phyloP scores from a whole-genome alignment of 78 protist genomes.

The Dictyostelium intermedium region DNA sequence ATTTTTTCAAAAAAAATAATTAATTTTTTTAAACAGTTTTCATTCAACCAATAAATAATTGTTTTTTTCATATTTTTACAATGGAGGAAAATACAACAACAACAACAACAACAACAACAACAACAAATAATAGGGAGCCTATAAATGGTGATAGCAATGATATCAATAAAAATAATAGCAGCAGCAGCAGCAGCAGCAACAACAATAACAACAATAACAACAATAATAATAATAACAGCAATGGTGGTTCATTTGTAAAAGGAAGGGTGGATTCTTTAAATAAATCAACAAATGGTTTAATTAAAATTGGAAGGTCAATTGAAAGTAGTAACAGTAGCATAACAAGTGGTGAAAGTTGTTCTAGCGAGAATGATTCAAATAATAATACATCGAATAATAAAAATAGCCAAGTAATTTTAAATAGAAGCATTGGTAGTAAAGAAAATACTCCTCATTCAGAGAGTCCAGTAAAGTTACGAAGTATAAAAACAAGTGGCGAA shows the following conservation, averaged over 20 bases:
- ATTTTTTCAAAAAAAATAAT: not conserved
- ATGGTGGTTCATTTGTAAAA: conserved; percentile 15
- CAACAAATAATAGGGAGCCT: too few species aligned
- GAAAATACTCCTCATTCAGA: not conserved
- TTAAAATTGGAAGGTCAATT: not conserved
- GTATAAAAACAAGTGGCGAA: not conserved
- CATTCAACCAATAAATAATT: too few species aligned
- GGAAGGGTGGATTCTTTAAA: conserved; percentile 1
- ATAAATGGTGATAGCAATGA: too few species aligned
- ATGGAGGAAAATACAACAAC: not conserved
- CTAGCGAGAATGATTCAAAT: not conserved
- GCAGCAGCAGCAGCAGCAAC: not conserved
- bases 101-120: too few species aligned
- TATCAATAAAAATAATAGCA: not conserved
- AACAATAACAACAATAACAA: too few species aligned
- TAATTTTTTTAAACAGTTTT: not conserved
- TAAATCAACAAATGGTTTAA: not conserved
- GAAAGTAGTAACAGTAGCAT: not conserved
- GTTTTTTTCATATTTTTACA: not conserved
- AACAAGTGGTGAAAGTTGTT: not conserved
- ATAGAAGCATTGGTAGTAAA: not conserved
- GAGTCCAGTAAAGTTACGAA: not conserved
- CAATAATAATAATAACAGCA: not conserved
- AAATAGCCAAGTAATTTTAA: not conserved
- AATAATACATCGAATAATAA: not conserved